A percentile compares a stretch with the other conserved stretches of the same genome.
These are phyloP conservation scores for Exophiala oligosperma DNA, from an alignment of 2,329 filamentous ascomycete species.

Conservation along the genomic window DNA sequence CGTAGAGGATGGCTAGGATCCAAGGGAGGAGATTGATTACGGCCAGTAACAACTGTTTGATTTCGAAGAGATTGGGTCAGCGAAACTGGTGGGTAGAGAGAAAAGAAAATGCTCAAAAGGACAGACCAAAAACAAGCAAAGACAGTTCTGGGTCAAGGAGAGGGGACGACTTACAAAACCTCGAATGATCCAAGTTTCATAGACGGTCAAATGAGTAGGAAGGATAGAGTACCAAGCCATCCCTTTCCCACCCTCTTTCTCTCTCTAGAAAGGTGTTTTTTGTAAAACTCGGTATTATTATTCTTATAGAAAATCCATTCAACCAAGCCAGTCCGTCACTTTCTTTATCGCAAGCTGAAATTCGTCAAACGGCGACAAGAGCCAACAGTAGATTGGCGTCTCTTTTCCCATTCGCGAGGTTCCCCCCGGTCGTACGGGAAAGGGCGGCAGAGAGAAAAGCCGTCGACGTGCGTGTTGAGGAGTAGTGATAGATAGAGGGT, in stretches of 20 bases:
- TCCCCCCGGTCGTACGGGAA: no score
- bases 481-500: no score
- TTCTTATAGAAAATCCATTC: no score
- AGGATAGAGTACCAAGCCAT: constrained; percentile 69
- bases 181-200: constrained; percentile 64
- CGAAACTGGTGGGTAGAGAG: background rate
- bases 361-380: no score
- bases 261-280: no score
- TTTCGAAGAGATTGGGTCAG: background rate
- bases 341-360: no score
- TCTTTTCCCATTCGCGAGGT: no score
- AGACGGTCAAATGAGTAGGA: constrained; percentile 55
- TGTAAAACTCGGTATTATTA: no score
- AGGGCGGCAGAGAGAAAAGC: no score
- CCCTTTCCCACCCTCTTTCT: background rate
- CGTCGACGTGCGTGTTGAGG: no score
- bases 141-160: background rate
- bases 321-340: no score
- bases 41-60: constrained; percentile 58
- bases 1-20: constrained; percentile 62
- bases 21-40: constrained; percentile 63
- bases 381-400: no score
- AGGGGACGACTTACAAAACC: constrained; percentile 55
- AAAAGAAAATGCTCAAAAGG: constrained; percentile 1
- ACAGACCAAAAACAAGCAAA: constrained; percentile 3